phyloP scores from a whole-genome alignment of 257 asterid species.

The Nicotiana undulata region DNA sequence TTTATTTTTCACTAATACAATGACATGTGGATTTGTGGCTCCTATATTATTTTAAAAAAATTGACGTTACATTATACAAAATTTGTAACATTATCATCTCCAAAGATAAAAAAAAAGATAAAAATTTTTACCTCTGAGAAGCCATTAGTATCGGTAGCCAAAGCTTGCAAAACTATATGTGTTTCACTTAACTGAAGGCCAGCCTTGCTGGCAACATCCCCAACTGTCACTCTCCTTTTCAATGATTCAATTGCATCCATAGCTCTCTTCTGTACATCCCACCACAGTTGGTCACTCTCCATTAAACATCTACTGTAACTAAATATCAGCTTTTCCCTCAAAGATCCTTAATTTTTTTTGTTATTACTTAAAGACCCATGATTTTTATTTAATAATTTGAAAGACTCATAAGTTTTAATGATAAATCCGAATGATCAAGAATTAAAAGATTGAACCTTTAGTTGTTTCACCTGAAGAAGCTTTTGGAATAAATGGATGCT shows the following conservation, averaged over 20 bases:
- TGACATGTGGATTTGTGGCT: too few relatives aligned
- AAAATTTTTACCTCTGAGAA: slow-evolving; percentile 54
- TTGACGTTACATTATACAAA: too few relatives aligned
- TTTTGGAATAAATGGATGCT: background rate
- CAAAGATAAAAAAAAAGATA: too few relatives aligned
- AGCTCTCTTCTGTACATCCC: slow-evolving; percentile 67
- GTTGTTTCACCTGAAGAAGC: background rate
- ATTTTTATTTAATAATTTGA: too few relatives aligned
- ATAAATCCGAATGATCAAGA: background rate
- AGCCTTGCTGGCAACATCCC: too few relatives aligned
- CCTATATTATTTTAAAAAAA: too few relatives aligned
- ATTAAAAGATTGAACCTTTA: background rate
- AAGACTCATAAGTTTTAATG: background rate
- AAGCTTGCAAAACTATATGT: too few relatives aligned
- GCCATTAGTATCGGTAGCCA: too few relatives aligned
- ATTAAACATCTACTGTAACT: slow-evolving; percentile 8
- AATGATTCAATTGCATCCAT: slow-evolving; percentile 73
- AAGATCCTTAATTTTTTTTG: background rate
- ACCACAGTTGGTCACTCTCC: slow-evolving; percentile 76
- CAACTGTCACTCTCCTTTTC: slow-evolving; percentile 87
- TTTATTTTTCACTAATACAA: too few relatives aligned
- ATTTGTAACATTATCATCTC: background rate
- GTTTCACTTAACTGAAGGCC: too few relatives aligned
- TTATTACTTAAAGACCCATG: background rate
- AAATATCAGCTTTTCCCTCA: background rate